These are phyloP conservation scores for Phytophthora fragariaefolia DNA, from an alignment of 352 stramenopile species.

Conservation along the genomic window DNA sequence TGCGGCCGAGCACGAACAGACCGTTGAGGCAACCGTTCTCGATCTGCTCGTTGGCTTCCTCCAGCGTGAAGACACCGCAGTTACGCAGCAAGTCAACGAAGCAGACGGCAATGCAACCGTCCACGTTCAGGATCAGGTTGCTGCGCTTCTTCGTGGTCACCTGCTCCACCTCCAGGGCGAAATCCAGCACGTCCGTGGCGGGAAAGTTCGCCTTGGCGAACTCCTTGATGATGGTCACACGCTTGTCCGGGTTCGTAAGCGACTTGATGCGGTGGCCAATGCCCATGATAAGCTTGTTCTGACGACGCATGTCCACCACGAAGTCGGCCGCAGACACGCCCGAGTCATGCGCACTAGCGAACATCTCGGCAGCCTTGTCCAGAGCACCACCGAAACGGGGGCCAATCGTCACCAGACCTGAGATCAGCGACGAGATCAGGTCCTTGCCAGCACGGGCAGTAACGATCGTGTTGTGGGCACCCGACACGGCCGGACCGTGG, in stretches of 20 bases:
- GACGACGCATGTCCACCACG: constrained; percentile 94
- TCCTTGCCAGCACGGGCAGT: constrained; percentile 96
- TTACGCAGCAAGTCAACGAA: constrained; percentile 97
- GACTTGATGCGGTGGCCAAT: constrained; percentile 98
- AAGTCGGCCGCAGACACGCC: constrained; percentile 91
- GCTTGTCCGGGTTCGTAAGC: constrained; percentile 95
- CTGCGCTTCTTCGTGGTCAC: constrained; percentile 97
- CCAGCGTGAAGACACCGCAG: constrained; percentile 89
- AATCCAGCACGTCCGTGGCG: constrained; percentile 94
- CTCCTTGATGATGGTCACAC: constrained; percentile 97
- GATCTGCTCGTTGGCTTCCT: constrained; percentile 95
- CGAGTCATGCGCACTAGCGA: constrained; percentile 90
- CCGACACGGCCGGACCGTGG: constrained; percentile 95
- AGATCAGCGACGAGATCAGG: constrained; percentile 96
- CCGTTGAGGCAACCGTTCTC: constrained; percentile 96
- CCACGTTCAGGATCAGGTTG: constrained; percentile 98
- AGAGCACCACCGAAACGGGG: constrained; percentile 96
- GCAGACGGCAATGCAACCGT: constrained; percentile 96
- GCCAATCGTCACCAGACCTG: constrained; percentile 96
- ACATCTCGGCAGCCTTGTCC: constrained; percentile 95
- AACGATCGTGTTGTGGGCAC: constrained; percentile 97
- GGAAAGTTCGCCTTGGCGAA: constrained; percentile 95
- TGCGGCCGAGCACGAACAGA: constrained; percentile 88
- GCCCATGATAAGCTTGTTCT: constrained; percentile 98
- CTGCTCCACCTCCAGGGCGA: constrained; percentile 96